phyloP scores from a whole-genome alignment of 2,329 filamentous ascomycete species.

The Trichoderma harzianum region DNA sequence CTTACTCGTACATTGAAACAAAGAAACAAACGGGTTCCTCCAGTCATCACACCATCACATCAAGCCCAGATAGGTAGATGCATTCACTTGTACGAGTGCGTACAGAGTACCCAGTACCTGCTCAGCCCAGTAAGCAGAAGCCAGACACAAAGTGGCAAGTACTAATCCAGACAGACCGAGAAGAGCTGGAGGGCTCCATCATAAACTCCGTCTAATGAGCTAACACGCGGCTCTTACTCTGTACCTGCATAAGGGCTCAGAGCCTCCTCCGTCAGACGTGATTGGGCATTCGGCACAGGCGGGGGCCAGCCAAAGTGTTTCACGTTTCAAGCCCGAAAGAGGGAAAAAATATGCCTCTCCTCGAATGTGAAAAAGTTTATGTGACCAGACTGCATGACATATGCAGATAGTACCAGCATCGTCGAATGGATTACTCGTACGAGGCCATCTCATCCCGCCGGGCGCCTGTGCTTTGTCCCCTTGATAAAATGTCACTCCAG shows the following conservation, averaged over 20 bases:
- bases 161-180: background rate
- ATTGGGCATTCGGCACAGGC: background rate
- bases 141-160: background rate
- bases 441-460: background rate
- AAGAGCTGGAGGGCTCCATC: background rate
- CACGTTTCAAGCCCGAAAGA: background rate
- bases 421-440: background rate
- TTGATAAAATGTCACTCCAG: background rate
- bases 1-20: background rate
- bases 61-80: background rate
- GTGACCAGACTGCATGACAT: background rate
- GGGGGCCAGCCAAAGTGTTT: background rate
- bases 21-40: background rate
- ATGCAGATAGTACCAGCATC: background rate
- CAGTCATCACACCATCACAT: background rate
- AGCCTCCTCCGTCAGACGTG: background rate
- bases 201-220: background rate
- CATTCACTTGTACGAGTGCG: background rate
- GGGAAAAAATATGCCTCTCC: background rate
- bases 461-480: background rate
- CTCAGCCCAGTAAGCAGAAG: background rate
- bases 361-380: background rate
- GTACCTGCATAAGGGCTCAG: conserved; percentile 3
- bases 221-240: background rate
- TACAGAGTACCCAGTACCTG: background rate